A percentile compares a stretch with the other conserved stretches of the same genome.
Conservation (phyloP, 192 early-diverging fungal genomes). For the Coemansia sp. region DNA sequence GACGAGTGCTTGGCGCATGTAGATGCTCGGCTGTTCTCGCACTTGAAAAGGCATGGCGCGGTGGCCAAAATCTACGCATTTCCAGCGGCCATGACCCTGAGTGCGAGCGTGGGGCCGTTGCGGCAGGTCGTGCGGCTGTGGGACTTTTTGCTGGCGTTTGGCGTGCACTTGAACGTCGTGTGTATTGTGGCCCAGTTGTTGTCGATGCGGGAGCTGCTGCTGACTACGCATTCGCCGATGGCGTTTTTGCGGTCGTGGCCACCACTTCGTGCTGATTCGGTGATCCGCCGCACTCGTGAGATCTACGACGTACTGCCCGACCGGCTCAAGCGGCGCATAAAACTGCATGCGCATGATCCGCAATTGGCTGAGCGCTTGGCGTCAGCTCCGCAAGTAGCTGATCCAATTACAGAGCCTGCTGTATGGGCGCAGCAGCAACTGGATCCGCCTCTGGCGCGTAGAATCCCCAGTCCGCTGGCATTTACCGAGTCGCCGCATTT, state of each 20-base stretch:
- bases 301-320: slow-evolving; percentile 37
- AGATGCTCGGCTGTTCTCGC: slow-evolving; percentile 71
- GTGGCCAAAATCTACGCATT: slow-evolving; percentile 85
- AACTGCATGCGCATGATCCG: slow-evolving; percentile 43
- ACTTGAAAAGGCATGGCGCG: slow-evolving; percentile 69
- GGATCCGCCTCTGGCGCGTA: not conserved
- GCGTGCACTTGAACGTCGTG: slow-evolving; percentile 90
- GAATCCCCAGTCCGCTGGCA: not conserved
- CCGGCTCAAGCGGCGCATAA: slow-evolving; percentile 22
- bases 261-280: slow-evolving; percentile 41
- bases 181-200: slow-evolving; percentile 84
- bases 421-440: not conserved
- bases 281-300: slow-evolving; percentile 45
- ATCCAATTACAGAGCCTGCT: slow-evolving; percentile 17
- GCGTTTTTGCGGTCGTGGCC: slow-evolving; percentile 45
- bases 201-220: slow-evolving; percentile 70
- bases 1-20: slow-evolving; percentile 75
- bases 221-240: slow-evolving; percentile 54
- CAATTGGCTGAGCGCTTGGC: slow-evolving; percentile 39
- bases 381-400: slow-evolving; percentile 21
- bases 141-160: slow-evolving; percentile 90
- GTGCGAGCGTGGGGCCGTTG: slow-evolving; percentile 84
- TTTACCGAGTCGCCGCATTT: not conserved
- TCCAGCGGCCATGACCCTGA: slow-evolving; percentile 86
- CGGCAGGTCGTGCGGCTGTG: slow-evolving; percentile 81